These are phyloP conservation scores for Phaffia australis DNA, from an alignment of 768 basidiomycete genomes.

Conservation along the genomic window DNA sequence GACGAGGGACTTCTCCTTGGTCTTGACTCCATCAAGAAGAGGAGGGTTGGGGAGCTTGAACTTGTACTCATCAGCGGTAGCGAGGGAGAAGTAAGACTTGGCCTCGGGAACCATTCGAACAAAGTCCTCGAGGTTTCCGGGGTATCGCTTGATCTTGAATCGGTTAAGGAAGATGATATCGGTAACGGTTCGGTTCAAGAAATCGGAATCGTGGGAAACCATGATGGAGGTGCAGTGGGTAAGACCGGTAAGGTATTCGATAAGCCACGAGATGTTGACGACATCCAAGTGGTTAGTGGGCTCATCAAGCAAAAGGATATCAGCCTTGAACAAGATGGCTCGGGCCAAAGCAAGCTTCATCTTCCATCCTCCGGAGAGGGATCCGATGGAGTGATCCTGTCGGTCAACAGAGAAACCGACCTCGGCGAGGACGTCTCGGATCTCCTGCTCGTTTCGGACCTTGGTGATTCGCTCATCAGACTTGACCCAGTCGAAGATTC, in stretches of 20 bases:
- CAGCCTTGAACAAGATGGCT: slow-evolving; percentile 96
- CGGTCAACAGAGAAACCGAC: slow-evolving; percentile 87
- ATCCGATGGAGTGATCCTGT: slow-evolving; percentile 73
- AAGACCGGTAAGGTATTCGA: slow-evolving; percentile 77
- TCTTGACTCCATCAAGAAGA: slow-evolving; percentile 98
- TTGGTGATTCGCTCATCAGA: slow-evolving; percentile 72
- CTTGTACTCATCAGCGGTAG: slow-evolving; percentile 92
- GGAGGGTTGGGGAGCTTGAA: slow-evolving; percentile 97
- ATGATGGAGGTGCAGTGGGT: slow-evolving; percentile 93
- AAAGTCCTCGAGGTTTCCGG: slow-evolving; percentile 88
- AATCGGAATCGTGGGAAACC: slow-evolving; percentile 92
- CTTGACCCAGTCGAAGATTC: slow-evolving; percentile 79
- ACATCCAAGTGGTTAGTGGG: slow-evolving; percentile 83
- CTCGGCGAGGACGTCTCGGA: slow-evolving; percentile 68
- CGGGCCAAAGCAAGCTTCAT: slow-evolving; percentile 98
- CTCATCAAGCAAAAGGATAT: slow-evolving; percentile 91
- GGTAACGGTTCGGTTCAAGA: slow-evolving; percentile 97
- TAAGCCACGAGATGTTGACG: slow-evolving; percentile 94
- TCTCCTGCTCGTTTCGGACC: slow-evolving; percentile 48
- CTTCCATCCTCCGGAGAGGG: slow-evolving; percentile 97
- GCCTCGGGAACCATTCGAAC: slow-evolving; percentile 92
- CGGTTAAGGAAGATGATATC: slow-evolving; percentile 95
- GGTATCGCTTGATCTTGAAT: slow-evolving; percentile 93
- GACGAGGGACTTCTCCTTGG: slow-evolving; percentile 90
- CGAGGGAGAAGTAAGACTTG: slow-evolving; percentile 92